Percentiles rank a stretch among this genome's conserved stretches.
phyloP scores from a whole-genome alignment of 768 basidiomycete genomes.

The Phlebiopsis flavidoalba region DNA sequence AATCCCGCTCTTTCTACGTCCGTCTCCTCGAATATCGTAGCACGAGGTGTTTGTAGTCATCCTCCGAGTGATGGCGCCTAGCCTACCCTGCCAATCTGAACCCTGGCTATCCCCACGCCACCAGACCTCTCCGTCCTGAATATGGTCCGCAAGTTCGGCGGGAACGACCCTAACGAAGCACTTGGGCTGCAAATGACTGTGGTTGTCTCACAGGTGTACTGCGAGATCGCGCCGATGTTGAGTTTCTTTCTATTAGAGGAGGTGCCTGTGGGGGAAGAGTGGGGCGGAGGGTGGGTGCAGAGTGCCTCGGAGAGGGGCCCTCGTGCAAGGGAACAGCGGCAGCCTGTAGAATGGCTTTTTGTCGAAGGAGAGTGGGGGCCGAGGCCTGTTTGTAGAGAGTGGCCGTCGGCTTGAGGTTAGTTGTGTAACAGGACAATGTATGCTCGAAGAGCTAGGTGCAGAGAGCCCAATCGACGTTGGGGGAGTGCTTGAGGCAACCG shows the following conservation, averaged over 20 bases:
- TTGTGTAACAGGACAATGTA: too few species aligned
- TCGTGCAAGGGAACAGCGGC: background rate
- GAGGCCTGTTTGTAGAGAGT: slow-evolving; percentile 8
- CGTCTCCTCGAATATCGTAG: background rate
- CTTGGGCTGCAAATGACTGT: slow-evolving; percentile 7
- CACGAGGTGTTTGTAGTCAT: background rate
- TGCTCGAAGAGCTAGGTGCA: slow-evolving; percentile 6
- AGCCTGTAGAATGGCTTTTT: background rate
- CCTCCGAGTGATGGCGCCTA: background rate
- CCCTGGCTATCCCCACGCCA: slow-evolving; percentile 5
- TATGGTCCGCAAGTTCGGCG: slow-evolving; percentile 4
- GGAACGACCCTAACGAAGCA: slow-evolving; percentile 6
- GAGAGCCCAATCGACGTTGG: slow-evolving; percentile 1
- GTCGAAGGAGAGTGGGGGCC: slow-evolving; percentile 2
- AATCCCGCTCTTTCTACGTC: background rate
- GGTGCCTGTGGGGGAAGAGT: too few species aligned
- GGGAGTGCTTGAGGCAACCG: slow-evolving; percentile 2
- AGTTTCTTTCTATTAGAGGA: too few species aligned
- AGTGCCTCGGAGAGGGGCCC: background rate
- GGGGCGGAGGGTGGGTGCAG: too few species aligned
- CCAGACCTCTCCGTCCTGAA: slow-evolving; percentile 6
- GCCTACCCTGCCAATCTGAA: slow-evolving; percentile 12
- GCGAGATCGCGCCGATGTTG: slow-evolving; percentile 7
- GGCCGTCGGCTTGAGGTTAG: slow-evolving; percentile 2
- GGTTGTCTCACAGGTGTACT: slow-evolving; percentile 12